Base-by-base conservation (phyloP, 108 stramenopile species). In the Nitzschia sp. region DNA sequence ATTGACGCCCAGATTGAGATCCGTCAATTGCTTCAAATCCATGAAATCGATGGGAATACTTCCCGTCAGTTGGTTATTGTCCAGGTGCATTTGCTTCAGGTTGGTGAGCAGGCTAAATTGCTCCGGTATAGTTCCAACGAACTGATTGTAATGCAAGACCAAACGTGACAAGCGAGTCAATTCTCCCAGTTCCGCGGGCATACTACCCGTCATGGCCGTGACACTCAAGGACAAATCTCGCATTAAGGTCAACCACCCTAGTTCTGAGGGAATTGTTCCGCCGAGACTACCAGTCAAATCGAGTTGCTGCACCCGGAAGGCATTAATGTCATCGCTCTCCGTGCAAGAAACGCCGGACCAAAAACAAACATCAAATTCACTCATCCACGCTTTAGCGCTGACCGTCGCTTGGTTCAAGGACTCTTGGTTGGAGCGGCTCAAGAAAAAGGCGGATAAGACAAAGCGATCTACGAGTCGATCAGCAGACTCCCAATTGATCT, bases 241-340 rank as follows among this genome's bases (percentile, higher is more conserved):
- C 67, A 85, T 55, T 25, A 78, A 76, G 0, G 84, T 78, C 68
- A 84, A 67, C 28, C 58, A 59, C 48, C 83, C 90, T 47, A 91
- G 71, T 32, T 87, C 86, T 2, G 81, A 75, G 9, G 90, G 90
- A 29, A 91, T 85, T 13, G 69, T 75, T 27, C 88, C 88, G 8
- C 57, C 57, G 17, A 58, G 30, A 11, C 31, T 29, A 3, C 29
- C 21, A 11, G 31, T 19, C 33, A 58, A 1, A 16, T 58, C 57
- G 1, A 58, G 0, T 13, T 11, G n/a, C 17, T n/a, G 13, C n/a
- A 58, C n/a, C 19, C n/a, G 29, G 1, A 58, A 4, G 33, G 25
- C 3, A 19, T 28, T 4, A 16, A 29, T 21, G 6, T 13, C 38
- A 6, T 6, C 38, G 6, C 9, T 41, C 9, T 41, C 38, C 38